Evolutionary conservation across 164 flowering plant species (phyloP).

Genomic region (Malania oleifera): DNA sequence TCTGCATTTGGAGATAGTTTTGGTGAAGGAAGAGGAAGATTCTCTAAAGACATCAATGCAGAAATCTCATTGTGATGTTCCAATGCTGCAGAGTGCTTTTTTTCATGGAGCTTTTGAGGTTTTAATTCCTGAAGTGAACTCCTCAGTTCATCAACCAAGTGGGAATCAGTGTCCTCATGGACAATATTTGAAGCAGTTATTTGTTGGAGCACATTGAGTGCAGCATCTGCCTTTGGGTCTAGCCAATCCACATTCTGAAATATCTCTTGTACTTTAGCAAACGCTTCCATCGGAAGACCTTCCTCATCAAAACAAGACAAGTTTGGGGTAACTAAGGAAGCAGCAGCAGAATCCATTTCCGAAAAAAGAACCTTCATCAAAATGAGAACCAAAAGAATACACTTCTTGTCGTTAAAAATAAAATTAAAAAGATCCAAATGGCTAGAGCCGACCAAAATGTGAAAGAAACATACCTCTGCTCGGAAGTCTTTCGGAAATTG

Average conservation of each 20-base stretch:
- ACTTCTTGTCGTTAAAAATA: neutral
- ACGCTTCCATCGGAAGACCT: constrained; percentile 63
- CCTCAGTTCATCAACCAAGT: neutral
- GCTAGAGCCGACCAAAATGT: neutral
- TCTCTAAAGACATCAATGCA: constrained; percentile 2
- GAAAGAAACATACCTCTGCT: constrained; percentile 63
- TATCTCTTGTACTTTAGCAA: constrained; percentile 60
- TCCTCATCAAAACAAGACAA: constrained; percentile 45
- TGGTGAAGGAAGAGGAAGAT: constrained; percentile 7
- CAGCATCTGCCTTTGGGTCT: constrained; percentile 37
- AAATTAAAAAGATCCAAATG: neutral
- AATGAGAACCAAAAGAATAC: constrained; percentile 9
- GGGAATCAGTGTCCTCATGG: constrained; percentile 17
- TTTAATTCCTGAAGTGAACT: constrained; percentile 3
- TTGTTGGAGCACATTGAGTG: constrained; percentile 42
- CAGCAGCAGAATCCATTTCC: constrained; percentile 79
- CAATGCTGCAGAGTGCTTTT: constrained; percentile 4
- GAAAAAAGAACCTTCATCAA: constrained; percentile 73
- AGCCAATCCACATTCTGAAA: constrained; percentile 56
- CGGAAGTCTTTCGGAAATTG: constrained; percentile 79
- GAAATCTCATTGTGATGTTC: constrained; percentile 8
- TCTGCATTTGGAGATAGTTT: constrained; percentile 11
- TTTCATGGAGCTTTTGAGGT: constrained; percentile 14
- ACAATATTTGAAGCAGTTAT: constrained; percentile 23
- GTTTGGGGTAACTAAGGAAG: constrained; percentile 23